These are phyloP conservation scores for Linanthus parryae DNA, from an alignment of 148 eudicot species.

Conservation along the genomic window DNA sequence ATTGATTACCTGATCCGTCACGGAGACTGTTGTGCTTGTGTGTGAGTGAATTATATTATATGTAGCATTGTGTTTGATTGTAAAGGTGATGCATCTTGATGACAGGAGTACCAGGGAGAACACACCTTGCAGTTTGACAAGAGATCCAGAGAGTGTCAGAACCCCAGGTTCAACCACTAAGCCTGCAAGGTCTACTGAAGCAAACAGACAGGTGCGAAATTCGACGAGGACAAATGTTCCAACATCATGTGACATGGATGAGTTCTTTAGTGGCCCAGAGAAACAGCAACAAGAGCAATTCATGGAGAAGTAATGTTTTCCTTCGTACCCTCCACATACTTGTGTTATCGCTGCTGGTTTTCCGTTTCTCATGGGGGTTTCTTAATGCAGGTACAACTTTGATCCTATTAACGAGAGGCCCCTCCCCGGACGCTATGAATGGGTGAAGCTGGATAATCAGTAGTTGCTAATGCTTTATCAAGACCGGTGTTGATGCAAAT, in stretches of 20 bases:
- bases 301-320: conserved; percentile 30
- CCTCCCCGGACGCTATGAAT: conserved; percentile 40
- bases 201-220: conserved; percentile 11
- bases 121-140: conserved; percentile 49
- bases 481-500: conserved; percentile 1
- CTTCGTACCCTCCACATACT: too few relatives aligned
- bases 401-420: conserved; percentile 39
- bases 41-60: background rate
- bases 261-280: conserved; percentile 34
- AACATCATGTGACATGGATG: conserved; percentile 29
- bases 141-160: conserved; percentile 24
- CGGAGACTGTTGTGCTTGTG: too few relatives aligned
- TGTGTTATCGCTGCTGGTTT: background rate
- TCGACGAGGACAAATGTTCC: conserved; percentile 22
- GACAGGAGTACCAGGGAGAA: conserved; percentile 46
- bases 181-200: conserved; percentile 12
- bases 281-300: conserved; percentile 30
- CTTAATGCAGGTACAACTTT: conserved; percentile 40
- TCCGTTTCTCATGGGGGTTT: background rate
- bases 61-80: background rate
- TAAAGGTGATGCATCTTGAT: background rate
- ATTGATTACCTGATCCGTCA: too few relatives aligned
- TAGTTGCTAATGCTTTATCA: conserved; percentile 10
- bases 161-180: conserved; percentile 37
- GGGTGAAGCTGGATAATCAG: conserved; percentile 29